Evolutionary conservation across 2,329 filamentous ascomycete genomes (phyloP), one percentile per base, ranked within the genome.

Genomic region (Immersiporthe knoxdaviesiana): DNA sequence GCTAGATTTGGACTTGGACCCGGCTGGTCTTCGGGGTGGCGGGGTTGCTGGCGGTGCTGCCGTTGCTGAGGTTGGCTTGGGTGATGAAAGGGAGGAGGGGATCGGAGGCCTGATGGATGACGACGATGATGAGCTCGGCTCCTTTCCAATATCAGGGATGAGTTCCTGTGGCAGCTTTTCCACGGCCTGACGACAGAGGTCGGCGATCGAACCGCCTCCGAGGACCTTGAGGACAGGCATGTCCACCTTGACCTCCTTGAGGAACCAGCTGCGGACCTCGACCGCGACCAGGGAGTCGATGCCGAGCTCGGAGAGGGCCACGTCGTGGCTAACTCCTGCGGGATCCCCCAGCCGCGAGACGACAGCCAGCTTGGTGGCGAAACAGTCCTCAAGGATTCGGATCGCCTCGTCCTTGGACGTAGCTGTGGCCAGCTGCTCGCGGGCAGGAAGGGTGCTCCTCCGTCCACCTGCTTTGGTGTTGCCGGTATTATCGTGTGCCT

Each of bases 181-280:
- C 32, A n/a, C 50, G 1, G 35, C 63, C 27, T 37, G 12, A 21
- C 12, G 3, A 52, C 47, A 58, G 2, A 65, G 64, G 27, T 58
- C 39, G 18, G 14, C n/a, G 21, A 69, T 14, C 10, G 59, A 50
- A 4, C 24, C 47, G 5, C 35, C 61, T 0, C 75, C 73, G 21
- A 84, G 71, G 27, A 85, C 76, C 67, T 81, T 81, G 6, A 84
- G 72, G 0, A 84, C 79, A 0, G 82, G 79, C 1, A 85, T 75
- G 62, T 84, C 79, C 1, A 80, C 74, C 0, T 78, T 68, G 0
- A 84, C 44, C 41, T 80, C 75, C 66, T 82, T 83, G 27, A 79
- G 54, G 68, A 84, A 83, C 84, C 84, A 86, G 7, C 78, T 75
- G 1, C 82, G 79, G 6, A 80, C 80, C 79, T 72, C 70, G 16